A percentile compares a stretch with the other conserved stretches of the same genome.
These are phyloP conservation scores for Neophaeococcomyces aloes DNA, from an alignment of 2,329 filamentous ascomycete genomes.

Conservation along the genomic window DNA sequence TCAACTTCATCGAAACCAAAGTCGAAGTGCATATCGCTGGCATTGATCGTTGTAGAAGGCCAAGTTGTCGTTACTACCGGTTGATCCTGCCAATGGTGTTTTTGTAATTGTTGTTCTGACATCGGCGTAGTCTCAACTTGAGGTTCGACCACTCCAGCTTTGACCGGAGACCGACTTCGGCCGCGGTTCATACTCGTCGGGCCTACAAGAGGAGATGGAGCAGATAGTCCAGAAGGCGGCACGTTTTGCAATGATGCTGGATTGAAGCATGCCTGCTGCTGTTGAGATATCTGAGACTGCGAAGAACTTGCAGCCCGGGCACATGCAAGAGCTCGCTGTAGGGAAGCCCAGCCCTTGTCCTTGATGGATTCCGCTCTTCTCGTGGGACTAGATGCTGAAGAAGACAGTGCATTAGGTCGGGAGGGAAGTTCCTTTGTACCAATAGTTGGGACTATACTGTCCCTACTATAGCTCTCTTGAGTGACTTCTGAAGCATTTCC, in stretches of 20 bases:
- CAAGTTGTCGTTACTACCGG: neutral
- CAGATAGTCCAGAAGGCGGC: no score
- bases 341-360: conserved; percentile 27
- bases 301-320: conserved; percentile 30
- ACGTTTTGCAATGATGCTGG: neutral
- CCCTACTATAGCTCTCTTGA: no score
- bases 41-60: conserved; percentile 13
- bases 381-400: neutral
- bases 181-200: no score
- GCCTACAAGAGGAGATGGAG: no score
- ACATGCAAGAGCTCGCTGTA: conserved; percentile 34
- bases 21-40: conserved; percentile 19
- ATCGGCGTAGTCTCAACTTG: no score
- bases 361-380: neutral
- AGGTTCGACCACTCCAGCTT: no score
- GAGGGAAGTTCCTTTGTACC: no score
- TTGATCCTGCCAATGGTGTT: no score
- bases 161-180: no score
- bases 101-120: no score
- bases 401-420: neutral
- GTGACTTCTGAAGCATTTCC: no score
- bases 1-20: conserved; percentile 16
- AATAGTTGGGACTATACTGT: no score
- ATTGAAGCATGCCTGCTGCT: neutral
- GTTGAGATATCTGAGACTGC: neutral